Evolutionary conservation across 306 rosid species (phyloP), one percentile per base, ranked within the genome.

Genomic region (Lagenaria siceraria): DNA sequence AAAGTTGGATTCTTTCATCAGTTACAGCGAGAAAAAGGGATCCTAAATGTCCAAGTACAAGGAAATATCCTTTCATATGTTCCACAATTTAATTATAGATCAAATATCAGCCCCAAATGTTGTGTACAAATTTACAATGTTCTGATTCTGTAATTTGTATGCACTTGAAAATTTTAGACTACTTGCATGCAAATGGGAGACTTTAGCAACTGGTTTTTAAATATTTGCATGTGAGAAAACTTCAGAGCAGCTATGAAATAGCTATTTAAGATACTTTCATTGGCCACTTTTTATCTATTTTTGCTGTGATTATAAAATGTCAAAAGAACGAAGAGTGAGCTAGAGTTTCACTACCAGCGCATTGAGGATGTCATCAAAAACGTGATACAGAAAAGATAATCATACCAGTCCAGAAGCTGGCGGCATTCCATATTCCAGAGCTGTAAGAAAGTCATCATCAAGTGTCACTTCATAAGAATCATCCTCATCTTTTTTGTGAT

Each of bases 341-440:
- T 21, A 69, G 12, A 69, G 55, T 42, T 40, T 40, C 14, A 22
- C 58, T 7, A 22, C 35, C 35, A 70, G 55, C 21, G 7, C 49
- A 24, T 71, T 25, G 24, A 48, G n/a, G 40, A 71, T 48, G 24
- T 25, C 55, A 70, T 70, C 76, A 59, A 71, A 43, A 70, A 42
- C 3, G 75, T 6, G 17, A 9, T 40, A 68, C 22, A 40, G 51
- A 68, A 69, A 42, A 43, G 75, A 84, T 62, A 48, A 75, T 29
- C 66, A 78, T 90, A 94, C 98, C 98, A 95, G 82, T 89, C 98
- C 98, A 25, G 97, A 92, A 64, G 98, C 97, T 33, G 98, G 96
- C 78, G 98, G 98, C 98, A 95, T 92, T 80, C 98, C 98, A 79
- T 95, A 92, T 81, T 95, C 98, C 92, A 95, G 81, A 82, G 98